Evolutionary conservation across 75 land plant genomes (phyloP).

Genomic region (Pinus taeda): DNA sequence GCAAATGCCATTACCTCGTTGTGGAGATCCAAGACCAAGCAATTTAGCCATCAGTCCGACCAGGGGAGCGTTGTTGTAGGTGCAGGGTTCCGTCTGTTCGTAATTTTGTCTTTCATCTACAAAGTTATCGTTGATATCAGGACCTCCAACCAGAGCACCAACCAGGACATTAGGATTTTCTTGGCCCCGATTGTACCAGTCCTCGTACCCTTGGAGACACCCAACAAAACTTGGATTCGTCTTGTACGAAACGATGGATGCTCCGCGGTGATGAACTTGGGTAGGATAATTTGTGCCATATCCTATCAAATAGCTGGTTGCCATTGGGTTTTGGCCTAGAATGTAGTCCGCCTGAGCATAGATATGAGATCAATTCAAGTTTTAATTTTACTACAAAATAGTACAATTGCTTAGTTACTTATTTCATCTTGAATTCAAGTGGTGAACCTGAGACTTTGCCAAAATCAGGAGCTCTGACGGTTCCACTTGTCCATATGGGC

Average conservation of each 20-base stretch:
- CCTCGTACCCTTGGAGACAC: slow-evolving; percentile 52
- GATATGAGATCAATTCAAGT: not conserved
- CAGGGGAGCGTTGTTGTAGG: slow-evolving; percentile 43
- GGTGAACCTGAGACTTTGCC: slow-evolving; percentile 34
- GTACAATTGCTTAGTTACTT: not conserved
- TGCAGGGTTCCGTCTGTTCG: slow-evolving; percentile 60
- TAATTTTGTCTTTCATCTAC: slow-evolving; percentile 46
- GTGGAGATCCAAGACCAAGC: not conserved
- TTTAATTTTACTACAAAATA: too few species aligned
- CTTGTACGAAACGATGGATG: slow-evolving; percentile 66
- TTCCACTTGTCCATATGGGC: slow-evolving; percentile 17
- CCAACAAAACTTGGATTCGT: slow-evolving; percentile 31
- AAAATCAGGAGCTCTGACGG: slow-evolving; percentile 19
- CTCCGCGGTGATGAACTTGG: slow-evolving; percentile 75
- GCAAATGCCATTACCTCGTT: too few species aligned
- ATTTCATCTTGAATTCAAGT: not conserved
- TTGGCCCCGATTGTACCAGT: slow-evolving; percentile 30
- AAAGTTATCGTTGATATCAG: slow-evolving; percentile 48
- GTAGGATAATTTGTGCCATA: slow-evolving; percentile 54
- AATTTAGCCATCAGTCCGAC: slow-evolving; percentile 68
- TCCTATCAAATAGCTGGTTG: slow-evolving; percentile 77
- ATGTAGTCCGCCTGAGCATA: slow-evolving; percentile 65
- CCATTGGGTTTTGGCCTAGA: slow-evolving; percentile 65
- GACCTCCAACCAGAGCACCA: slow-evolving; percentile 82
- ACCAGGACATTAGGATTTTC: slow-evolving; percentile 55